phyloP scores from a whole-genome alignment of 345 rosid genomes.

The Salix arbutifolia region DNA sequence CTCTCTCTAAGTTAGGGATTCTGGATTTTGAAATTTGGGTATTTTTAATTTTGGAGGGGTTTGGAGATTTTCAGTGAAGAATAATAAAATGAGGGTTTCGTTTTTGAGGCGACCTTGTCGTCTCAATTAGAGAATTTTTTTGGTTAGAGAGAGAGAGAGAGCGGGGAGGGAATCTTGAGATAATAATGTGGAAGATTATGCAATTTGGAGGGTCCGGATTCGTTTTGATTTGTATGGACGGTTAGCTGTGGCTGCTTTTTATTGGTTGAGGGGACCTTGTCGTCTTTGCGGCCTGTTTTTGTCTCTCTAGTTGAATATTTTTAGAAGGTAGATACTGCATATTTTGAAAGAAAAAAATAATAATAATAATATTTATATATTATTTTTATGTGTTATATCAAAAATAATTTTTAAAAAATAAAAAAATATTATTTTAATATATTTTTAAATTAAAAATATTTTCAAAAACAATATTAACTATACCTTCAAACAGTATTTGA shows the following conservation, averaged over 20 bases:
- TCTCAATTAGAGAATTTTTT: background rate
- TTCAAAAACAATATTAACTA: too few relatives aligned
- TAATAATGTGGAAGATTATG: constrained; percentile 4
- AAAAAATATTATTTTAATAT: too few relatives aligned
- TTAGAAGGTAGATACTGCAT: too few relatives aligned
- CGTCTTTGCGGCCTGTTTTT: background rate
- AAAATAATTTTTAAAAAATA: too few relatives aligned
- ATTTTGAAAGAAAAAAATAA: too few relatives aligned
- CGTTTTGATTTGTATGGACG: constrained; percentile 7
- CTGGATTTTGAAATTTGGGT: background rate
- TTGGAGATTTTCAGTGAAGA: background rate
- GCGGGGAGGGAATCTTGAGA: background rate
- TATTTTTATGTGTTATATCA: too few relatives aligned
- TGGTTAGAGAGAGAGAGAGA: background rate
- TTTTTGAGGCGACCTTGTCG: constrained; percentile 15
- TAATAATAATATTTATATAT: too few relatives aligned
- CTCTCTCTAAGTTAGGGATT: background rate
- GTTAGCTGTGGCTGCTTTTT: background rate
- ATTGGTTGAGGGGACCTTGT: background rate
- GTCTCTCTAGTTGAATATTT: too few relatives aligned
- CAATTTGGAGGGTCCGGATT: constrained; percentile 25
- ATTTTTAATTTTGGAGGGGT: background rate
- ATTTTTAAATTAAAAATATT: too few relatives aligned
- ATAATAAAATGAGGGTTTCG: background rate
- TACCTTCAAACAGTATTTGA: too few relatives aligned